Evolutionary conservation across 1,284 basidiomycete genomes (phyloP).

Genomic region (Fistulinella cinereoalba): DNA sequence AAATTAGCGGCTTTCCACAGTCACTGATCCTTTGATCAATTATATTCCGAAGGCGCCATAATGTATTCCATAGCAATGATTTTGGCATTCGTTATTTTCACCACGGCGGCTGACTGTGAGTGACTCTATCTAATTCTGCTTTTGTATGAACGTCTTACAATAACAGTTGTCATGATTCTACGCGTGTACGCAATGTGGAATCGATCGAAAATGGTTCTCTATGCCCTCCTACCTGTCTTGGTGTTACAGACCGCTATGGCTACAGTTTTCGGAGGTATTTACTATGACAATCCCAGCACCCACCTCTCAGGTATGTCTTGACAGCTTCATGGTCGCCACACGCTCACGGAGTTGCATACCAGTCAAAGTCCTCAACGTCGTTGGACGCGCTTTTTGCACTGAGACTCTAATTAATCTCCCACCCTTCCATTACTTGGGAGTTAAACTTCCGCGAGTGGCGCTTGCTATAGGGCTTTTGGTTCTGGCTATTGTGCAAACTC

Average conservation of each 20-base stretch:
- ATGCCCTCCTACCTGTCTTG: neutral
- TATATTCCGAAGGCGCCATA: neutral
- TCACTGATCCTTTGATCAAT: neutral
- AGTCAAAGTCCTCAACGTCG: neutral
- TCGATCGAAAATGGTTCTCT: neutral
- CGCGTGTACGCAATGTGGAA: too few species aligned
- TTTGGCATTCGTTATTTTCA: neutral
- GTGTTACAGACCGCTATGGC: neutral
- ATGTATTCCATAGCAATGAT: neutral
- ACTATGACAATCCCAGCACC: neutral
- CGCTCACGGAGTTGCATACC: too few species aligned
- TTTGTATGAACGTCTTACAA: neutral
- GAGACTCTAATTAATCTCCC: neutral
- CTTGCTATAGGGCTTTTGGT: neutral
- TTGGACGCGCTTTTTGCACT: neutral
- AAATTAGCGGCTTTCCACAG: neutral
- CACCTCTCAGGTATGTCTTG: neutral
- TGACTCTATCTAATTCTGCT: neutral
- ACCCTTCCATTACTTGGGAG: too few species aligned
- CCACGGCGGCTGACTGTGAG: neutral
- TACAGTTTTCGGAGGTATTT: neutral
- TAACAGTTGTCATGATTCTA: neutral
- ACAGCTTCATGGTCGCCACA: neutral
- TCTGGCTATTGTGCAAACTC: neutral
- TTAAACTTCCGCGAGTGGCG: neutral